phyloP scores from a whole-genome alignment of 2,329 filamentous ascomycete species.

The Sarocladium kiliense region DNA sequence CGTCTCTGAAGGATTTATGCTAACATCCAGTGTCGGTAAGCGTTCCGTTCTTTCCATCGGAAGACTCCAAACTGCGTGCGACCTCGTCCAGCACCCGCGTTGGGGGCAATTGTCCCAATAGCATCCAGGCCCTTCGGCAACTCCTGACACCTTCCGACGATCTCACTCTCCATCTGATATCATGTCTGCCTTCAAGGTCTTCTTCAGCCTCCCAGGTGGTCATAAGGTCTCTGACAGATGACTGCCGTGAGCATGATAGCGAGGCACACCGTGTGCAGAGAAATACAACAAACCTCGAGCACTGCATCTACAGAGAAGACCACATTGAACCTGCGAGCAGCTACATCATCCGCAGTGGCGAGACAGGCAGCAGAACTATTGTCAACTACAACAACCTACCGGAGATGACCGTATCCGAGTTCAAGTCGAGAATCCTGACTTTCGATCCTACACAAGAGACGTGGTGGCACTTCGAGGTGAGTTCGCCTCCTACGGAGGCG shows the following conservation, averaged over 20 bases:
- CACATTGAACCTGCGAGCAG: slow-evolving; percentile 57
- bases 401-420: slow-evolving; percentile 63
- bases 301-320: slow-evolving; percentile 55
- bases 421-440: slow-evolving; percentile 35
- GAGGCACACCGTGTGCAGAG: not conserved
- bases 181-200: slow-evolving; percentile 46
- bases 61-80: slow-evolving; percentile 70
- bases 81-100: slow-evolving; percentile 52
- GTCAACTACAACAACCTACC: slow-evolving; percentile 64
- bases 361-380: slow-evolving; percentile 59
- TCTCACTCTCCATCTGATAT: slow-evolving; percentile 38
- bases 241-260: not conserved
- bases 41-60: slow-evolving; percentile 59
- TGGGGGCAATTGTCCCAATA: slow-evolving; percentile 70
- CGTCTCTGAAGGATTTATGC: not conserved
- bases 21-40: slow-evolving; percentile 28
- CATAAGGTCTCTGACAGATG: slow-evolving; percentile 44
- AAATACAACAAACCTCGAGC: slow-evolving; percentile 29
- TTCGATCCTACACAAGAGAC: slow-evolving; percentile 26
- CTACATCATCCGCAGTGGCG: slow-evolving; percentile 61
- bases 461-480: slow-evolving; percentile 72
- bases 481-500: slow-evolving; percentile 12
- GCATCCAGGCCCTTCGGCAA: slow-evolving; percentile 65
- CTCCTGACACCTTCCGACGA: slow-evolving; percentile 33
- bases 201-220: slow-evolving; percentile 50